Conservation (phyloP, 192 early-diverging fungal genomes). For the Coemansia sp. region DNA sequence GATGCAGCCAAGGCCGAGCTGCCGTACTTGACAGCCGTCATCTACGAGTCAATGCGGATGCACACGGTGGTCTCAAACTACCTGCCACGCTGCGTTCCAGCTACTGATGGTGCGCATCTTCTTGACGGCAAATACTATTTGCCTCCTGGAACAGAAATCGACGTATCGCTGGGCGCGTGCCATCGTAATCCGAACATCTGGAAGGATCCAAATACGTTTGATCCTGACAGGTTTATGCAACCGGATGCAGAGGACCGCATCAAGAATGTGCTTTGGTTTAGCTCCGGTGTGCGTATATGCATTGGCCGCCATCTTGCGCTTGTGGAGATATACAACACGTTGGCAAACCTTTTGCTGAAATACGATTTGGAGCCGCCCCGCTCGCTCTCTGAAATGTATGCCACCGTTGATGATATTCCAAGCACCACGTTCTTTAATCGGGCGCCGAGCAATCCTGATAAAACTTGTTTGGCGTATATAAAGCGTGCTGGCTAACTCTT, state of each 20-base stretch:
- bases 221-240: constrained; percentile 36
- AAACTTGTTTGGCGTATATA: neutral
- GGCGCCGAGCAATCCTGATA: constrained; percentile 4
- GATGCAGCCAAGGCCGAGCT: neutral
- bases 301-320: constrained; percentile 36
- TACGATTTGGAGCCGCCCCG: constrained; percentile 23
- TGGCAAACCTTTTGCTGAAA: constrained; percentile 24
- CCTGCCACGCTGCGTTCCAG: constrained; percentile 28
- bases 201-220: constrained; percentile 21
- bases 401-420: neutral
- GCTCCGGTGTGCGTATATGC: constrained; percentile 27
- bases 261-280: constrained; percentile 23
- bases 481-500: no score
- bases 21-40: constrained; percentile 28
- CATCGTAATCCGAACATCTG: constrained; percentile 28
- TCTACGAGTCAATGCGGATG: constrained; percentile 36
- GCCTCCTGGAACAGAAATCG: constrained; percentile 19
- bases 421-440: constrained; percentile 14
- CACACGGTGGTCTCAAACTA: constrained; percentile 14
- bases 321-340: constrained; percentile 20
- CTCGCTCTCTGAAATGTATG: neutral
- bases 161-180: constrained; percentile 22
- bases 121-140: constrained; percentile 14
- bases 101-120: neutral
- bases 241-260: constrained; percentile 22